Evolutionary conservation across 2,329 filamentous ascomycete genomes (phyloP).

Genomic region (Rachicladosporium sp.): DNA sequence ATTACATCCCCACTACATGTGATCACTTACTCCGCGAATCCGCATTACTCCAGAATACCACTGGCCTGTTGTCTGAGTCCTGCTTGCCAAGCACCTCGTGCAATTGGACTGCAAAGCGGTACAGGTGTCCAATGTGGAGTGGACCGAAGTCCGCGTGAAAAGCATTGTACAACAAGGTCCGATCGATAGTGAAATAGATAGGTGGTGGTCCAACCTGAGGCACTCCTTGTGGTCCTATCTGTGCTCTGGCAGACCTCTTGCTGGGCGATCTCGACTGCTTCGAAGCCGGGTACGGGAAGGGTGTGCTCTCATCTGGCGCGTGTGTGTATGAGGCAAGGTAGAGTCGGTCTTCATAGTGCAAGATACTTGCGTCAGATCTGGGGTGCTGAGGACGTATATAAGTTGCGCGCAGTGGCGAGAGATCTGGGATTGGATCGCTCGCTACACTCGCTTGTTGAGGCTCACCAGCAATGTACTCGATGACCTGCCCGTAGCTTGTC

Average conservation of each 20-base stretch:
- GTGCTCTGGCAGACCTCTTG: slow-evolving; percentile 60
- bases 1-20: not conserved
- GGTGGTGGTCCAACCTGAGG: slow-evolving; percentile 44
- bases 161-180: slow-evolving; percentile 80
- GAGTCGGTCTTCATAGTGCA: slow-evolving; percentile 59
- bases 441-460: slow-evolving; percentile 12
- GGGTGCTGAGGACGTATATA: slow-evolving; percentile 14
- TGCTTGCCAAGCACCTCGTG: slow-evolving; percentile 89
- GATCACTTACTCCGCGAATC: slow-evolving; percentile 69
- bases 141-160: slow-evolving; percentile 98
- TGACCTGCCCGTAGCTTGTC: slow-evolving; percentile 68
- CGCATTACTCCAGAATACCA: slow-evolving; percentile 91
- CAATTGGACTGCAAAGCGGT: slow-evolving; percentile 89
- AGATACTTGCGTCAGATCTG: slow-evolving; percentile 18
- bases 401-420: not conserved
- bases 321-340: slow-evolving; percentile 89
- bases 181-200: slow-evolving; percentile 88
- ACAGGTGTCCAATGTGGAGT: slow-evolving; percentile 91
- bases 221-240: slow-evolving; percentile 42
- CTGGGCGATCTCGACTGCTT: slow-evolving; percentile 51
- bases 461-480: slow-evolving; percentile 91
- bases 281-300: slow-evolving; percentile 66
- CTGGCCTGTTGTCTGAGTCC: slow-evolving; percentile 75
- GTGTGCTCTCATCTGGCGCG: slow-evolving; percentile 65
- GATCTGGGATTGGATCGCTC: slow-evolving; percentile 2